A percentile compares a stretch with the other conserved stretches of the same genome.
These are phyloP conservation scores for Trichoderma asperelloides DNA, from an alignment of 495 filamentous ascomycete genomes.

Conservation along the genomic window DNA sequence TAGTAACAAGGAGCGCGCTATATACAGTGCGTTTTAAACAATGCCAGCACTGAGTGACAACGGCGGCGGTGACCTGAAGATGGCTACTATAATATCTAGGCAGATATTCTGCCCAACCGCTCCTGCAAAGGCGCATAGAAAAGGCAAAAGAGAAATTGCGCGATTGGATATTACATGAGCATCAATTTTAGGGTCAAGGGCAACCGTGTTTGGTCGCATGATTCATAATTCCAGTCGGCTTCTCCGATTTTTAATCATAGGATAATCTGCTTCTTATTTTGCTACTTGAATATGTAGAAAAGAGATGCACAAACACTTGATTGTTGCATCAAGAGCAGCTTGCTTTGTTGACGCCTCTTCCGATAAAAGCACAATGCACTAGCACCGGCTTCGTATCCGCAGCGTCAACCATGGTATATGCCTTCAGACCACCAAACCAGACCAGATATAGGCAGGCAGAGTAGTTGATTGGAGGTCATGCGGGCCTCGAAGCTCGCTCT, in stretches of 20 bases:
- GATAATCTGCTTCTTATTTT: conserved; percentile 3
- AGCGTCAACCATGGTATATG: background rate
- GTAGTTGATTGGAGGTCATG: background rate
- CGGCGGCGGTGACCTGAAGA: too few relatives aligned
- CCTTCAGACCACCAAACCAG: background rate
- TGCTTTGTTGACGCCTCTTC: background rate
- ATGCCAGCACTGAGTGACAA: too few relatives aligned
- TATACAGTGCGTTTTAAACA: too few relatives aligned
- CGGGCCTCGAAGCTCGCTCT: background rate
- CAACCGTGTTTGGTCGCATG: too few relatives aligned
- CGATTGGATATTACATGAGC: too few relatives aligned
- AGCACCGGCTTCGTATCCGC: background rate
- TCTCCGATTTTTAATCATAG: background rate
- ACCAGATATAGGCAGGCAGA: background rate
- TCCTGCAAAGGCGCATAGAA: too few relatives aligned
- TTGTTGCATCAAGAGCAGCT: conserved; percentile 2
- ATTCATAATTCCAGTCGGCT: too few relatives aligned
- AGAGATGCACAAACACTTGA: conserved; percentile 6
- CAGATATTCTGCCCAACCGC: too few relatives aligned
- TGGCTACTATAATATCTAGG: too few relatives aligned
- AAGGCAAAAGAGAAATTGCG: too few relatives aligned
- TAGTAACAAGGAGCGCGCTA: background rate
- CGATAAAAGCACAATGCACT: conserved; percentile 1
- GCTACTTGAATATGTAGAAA: background rate
- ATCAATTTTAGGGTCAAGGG: too few relatives aligned